phyloP scores from a whole-genome alignment of 257 asterid species.

The Ophiorrhiza pumila region DNA sequence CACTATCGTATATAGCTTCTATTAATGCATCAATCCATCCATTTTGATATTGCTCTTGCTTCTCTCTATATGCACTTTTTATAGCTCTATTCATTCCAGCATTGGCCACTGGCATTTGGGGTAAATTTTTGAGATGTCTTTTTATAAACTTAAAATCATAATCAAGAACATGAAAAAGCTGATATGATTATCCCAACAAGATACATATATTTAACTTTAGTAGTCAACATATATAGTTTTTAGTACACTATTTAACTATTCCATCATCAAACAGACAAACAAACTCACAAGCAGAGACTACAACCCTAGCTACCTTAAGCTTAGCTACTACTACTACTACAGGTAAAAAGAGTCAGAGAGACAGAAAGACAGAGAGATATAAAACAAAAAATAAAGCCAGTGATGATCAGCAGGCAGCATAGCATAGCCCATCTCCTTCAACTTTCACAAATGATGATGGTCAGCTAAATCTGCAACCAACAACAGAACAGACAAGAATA shows the following conservation, averaged over 20 bases:
- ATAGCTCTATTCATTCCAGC: too few species aligned
- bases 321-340: too few species aligned
- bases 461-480: slow-evolving; percentile 12
- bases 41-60: not conserved
- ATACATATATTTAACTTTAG: slow-evolving; percentile 2
- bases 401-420: not conserved
- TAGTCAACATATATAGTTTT: not conserved
- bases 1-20: not conserved
- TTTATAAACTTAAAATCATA: not conserved
- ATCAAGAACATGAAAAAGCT: not conserved
- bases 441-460: not conserved
- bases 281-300: not conserved
- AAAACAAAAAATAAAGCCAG: not conserved
- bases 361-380: not conserved
- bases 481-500: not conserved
- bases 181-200: not conserved
- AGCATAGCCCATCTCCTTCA: not conserved
- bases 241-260: not conserved
- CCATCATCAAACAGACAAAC: not conserved
- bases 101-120: too few species aligned
- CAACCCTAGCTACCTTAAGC: too few species aligned
- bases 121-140: too few species aligned
- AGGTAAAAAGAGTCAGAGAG: not conserved
- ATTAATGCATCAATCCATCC: not conserved
- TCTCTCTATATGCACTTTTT: too few species aligned